Evolutionary conservation across 345 rosid species (phyloP), one percentile per base, ranked within the genome.

Genomic region (Triadica sebifera): DNA sequence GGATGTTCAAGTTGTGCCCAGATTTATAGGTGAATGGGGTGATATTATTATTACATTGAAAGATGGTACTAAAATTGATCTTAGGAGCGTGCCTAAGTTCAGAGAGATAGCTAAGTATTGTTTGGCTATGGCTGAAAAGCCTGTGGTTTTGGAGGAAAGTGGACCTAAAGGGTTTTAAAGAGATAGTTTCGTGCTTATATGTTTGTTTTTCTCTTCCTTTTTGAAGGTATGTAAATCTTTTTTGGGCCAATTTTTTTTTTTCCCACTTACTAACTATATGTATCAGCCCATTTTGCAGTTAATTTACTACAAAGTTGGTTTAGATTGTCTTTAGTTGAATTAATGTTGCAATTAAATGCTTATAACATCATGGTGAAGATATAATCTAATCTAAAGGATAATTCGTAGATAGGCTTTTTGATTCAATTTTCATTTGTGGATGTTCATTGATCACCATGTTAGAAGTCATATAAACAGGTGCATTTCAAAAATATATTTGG

Each of bases 11-110:
- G 98, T 89, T 20, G 99, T 95, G 81, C 98, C 99, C 24, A 78
- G 99, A 63, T 89, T 95, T 65, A 83, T 91, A 13, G 99, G 99
- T 38, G 97, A 95, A 83, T 91, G 97, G 96, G 98, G 99, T 68
- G 98, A 95, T 70, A 79, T 93, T 74, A 67, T 95, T 58, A 95
- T 91, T 64, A 91, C 97, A 0, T 74, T 95, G 74, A 84, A 70
- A 72, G 98, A 92, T 68, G 97, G 94, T 1, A 90, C 98, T 2
- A 89, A 87, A 78, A 93, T 95, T 43, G 97, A 91, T 75, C 86
- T 92, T 7, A 84, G 96, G 83, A 90, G 97, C 64, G 99, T 90
- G 39, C 99, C 99, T 6, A 91, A 73, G 83, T 95, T 95, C 76
- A 87, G 99, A 81, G 93, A 91, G 84, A 86, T 91, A 60, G 97